A percentile compares a stretch with the other conserved stretches of the same genome.
Evolutionary conservation across 23 red algal genomes (phyloP).

Genomic region (Gracilaria vermiculophylla): DNA sequence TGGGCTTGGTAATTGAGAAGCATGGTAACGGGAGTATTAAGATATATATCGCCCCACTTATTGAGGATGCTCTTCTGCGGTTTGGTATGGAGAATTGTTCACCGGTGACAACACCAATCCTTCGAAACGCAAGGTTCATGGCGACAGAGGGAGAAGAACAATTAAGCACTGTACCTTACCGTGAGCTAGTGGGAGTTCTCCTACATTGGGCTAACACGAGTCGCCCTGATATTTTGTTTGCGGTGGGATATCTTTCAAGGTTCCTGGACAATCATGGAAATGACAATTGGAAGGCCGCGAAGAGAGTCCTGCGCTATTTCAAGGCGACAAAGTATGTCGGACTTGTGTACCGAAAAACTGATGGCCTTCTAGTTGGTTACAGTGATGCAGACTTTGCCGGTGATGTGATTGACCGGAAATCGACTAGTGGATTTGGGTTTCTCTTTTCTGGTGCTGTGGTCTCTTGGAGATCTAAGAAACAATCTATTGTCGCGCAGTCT

Average conservation of each 20-base stretch:
- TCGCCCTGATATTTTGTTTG: not conserved
- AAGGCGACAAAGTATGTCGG: not conserved
- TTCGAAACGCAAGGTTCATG: not conserved
- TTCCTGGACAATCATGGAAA: not conserved
- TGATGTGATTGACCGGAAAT: not conserved
- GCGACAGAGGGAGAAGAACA: not conserved
- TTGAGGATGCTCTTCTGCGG: not conserved
- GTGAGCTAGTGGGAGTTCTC: not conserved
- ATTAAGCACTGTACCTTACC: not conserved
- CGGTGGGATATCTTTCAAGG: not conserved
- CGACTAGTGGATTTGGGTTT: not conserved
- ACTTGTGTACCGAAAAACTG: not conserved
- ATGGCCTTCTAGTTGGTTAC: not conserved
- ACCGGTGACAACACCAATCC: not conserved
- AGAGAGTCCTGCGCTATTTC: not conserved
- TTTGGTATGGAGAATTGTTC: conserved; percentile 19
- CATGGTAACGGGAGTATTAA: not conserved
- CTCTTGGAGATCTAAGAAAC: conserved; percentile 1
- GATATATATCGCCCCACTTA: not conserved
- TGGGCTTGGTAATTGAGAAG: not conserved
- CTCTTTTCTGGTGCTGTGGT: not conserved
- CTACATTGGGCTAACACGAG: not conserved
- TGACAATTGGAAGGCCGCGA: conserved; percentile 6
- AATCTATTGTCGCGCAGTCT: not conserved
- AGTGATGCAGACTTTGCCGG: conserved; percentile 13